Percentiles rank a stretch among this genome's conserved stretches.
Conservation (phyloP, 805 yeast species). For the Sungouiozyma intestinalis region DNA sequence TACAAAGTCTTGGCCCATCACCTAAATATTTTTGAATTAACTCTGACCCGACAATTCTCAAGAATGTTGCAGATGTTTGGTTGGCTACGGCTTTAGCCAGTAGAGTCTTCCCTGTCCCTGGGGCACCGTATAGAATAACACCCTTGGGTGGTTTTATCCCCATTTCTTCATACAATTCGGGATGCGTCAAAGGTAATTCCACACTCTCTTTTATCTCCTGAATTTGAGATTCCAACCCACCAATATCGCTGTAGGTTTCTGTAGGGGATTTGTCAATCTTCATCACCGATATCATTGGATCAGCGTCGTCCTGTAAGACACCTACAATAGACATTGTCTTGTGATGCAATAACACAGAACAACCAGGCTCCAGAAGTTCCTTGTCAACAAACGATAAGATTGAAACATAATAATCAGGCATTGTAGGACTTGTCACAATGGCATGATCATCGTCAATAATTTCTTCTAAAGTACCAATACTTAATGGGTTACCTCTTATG, state of each 20-base stretch:
- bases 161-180: conserved; percentile 96
- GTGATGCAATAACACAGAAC: conserved; percentile 90
- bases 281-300: conserved; percentile 97
- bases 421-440: conserved; percentile 89
- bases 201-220: conserved; percentile 97
- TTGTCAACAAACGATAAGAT: conserved; percentile 95
- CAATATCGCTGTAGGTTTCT: conserved; percentile 93
- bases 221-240: conserved; percentile 91
- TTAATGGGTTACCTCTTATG: conserved; percentile 91
- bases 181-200: conserved; percentile 91
- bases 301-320: conserved; percentile 95
- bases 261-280: conserved; percentile 96
- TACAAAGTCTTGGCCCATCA: conserved; percentile 90
- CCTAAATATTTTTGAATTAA: conserved; percentile 94
- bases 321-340: conserved; percentile 96
- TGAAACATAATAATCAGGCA: conserved; percentile 95
- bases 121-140: conserved; percentile 93
- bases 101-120: conserved; percentile 95
- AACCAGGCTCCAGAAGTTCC: conserved; percentile 91
- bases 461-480: conserved; percentile 93
- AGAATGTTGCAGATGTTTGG: conserved; percentile 91
- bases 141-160: conserved; percentile 98
- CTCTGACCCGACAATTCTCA: conserved; percentile 95
- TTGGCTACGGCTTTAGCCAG: conserved; percentile 97
- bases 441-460: conserved; percentile 98